A percentile compares a stretch with the other conserved stretches of the same genome.
Conservation (phyloP, 2,329 filamentous ascomycete species). For the Hypoxylon sp. region DNA sequence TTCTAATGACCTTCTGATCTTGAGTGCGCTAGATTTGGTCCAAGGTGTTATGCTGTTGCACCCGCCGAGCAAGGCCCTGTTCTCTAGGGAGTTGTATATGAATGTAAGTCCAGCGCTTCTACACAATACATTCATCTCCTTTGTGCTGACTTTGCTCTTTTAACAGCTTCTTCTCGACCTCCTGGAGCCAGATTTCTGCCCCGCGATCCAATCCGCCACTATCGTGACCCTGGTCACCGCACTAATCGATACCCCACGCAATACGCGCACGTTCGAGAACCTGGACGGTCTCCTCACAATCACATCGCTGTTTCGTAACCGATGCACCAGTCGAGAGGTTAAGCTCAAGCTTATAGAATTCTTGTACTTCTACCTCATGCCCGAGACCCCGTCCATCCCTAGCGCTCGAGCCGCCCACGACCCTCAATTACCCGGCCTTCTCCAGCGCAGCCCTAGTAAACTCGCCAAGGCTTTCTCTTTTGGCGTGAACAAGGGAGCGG, state of each 20-base stretch:
- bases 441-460: conserved; percentile 79
- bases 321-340: conserved; percentile 86
- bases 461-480: conserved; percentile 70
- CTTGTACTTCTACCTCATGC: conserved; percentile 98
- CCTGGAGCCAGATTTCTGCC: conserved; percentile 91
- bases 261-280: conserved; percentile 91
- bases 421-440: conserved; percentile 63
- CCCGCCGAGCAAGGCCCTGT: conserved; percentile 88
- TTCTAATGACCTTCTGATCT: conserved; percentile 88
- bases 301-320: conserved; percentile 92
- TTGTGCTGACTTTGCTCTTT: conserved; percentile 22
- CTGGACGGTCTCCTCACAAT: conserved; percentile 93
- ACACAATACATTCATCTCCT: neutral
- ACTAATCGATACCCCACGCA: conserved; percentile 86
- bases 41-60: conserved; percentile 92
- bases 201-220: conserved; percentile 90
- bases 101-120: conserved; percentile 70
- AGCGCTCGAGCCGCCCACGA: conserved; percentile 59
- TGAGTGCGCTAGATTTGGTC: conserved; percentile 88
- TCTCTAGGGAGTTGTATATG: conserved; percentile 93
- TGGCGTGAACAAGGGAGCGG: conserved; percentile 48
- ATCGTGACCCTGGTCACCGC: conserved; percentile 91
- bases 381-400: conserved; percentile 78
- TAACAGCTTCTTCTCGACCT: conserved; percentile 89
- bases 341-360: conserved; percentile 98